phyloP scores from a whole-genome alignment of 2,329 filamentous ascomycete species.

The Ophiostoma sp. region DNA sequence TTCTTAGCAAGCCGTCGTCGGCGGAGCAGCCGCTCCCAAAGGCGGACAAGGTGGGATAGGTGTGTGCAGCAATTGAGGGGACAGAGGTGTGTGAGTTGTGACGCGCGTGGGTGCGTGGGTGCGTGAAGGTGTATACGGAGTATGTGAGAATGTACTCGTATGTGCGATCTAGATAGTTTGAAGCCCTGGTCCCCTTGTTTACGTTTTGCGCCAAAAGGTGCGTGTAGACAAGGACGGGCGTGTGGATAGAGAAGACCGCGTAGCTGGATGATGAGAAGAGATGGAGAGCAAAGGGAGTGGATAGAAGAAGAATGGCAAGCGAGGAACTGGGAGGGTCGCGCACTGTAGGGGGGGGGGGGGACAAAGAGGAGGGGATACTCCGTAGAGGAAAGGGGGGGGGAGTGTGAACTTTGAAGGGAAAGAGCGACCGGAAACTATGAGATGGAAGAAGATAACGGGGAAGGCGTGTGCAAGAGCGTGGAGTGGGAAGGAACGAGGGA shows the following conservation, averaged over 20 bases:
- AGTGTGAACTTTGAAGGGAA: too few relatives aligned
- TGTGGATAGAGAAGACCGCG: slow-evolving; percentile 14
- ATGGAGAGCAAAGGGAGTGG: slow-evolving; percentile 7
- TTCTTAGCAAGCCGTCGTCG: not conserved
- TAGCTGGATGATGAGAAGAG: slow-evolving; percentile 6
- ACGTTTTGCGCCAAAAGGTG: slow-evolving; percentile 6
- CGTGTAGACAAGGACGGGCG: slow-evolving; percentile 15
- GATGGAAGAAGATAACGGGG: not conserved
- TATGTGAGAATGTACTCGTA: slow-evolving; percentile 2
- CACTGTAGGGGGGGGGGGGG: slow-evolving; percentile 9
- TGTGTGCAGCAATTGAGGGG: slow-evolving; percentile 10
- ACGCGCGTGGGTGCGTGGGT: slow-evolving; percentile 12
- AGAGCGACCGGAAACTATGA: too few relatives aligned
- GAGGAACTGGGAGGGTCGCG: not conserved
- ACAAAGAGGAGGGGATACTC: not conserved
- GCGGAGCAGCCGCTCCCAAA: slow-evolving; percentile 10
- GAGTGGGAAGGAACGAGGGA: slow-evolving; percentile 4
- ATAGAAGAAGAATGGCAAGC: not conserved
- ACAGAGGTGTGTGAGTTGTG: slow-evolving; percentile 12
- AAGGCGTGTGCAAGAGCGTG: not conserved
- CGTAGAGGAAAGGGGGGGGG: not conserved
- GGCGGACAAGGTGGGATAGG: not conserved
- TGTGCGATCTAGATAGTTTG: slow-evolving; percentile 11
- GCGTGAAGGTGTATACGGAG: not conserved
- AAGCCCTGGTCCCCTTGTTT: slow-evolving; percentile 14